Base-by-base conservation (phyloP, 805 yeast genomes). In the Debaryomyces castellii region DNA sequence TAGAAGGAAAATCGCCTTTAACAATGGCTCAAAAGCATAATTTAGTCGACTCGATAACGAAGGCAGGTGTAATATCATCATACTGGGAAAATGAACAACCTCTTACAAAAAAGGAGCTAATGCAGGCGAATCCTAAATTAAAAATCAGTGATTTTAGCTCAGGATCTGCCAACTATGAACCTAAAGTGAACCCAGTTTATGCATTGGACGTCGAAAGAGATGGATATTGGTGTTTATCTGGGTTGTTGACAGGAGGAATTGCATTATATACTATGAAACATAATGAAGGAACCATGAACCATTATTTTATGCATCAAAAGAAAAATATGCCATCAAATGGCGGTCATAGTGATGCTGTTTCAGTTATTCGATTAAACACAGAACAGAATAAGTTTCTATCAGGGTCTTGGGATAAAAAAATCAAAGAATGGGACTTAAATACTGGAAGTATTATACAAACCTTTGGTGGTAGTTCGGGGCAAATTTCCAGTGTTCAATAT, bases 21-120 rank as follows among this genome's bases (percentile, higher is more conserved):
- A 92, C 98, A 0, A 87, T 90, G 49, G 89, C 96, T 2, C 99
- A 94, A 63, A 82, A 81, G 57, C 98, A 94, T 63, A 86, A 88
- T 40, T 73, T 90, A 41, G 89, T 89, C 20, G 99, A 94, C 61
- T 80, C 94, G 1, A 80, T 94, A 25, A 78, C 86, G 7, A 85
- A 86, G 58, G 94, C 90, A 0, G 99, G 98, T 5, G 84, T 89
- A 4, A 67, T 91, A 4, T 60, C 77, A 12, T 85, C 94, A 0
- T 92, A 89, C 68, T 94, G 97, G 97, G 98, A 92, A 59, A 94
- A 94, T 64, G 98, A 94, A 67, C 88, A 90, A 57, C 97, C 98
- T 0, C 70, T 81, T 46, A 66, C 73, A 25, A 71, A 70, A 50
- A 59, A 74, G 47, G 72, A 73, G 48, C 58, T 55, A 39, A 60